Percentiles rank a stretch among this genome's conserved stretches.
These are phyloP conservation scores for Zymoseptoria brevis DNA, from an alignment of 2,329 filamentous ascomycete species.

Conservation along the genomic window DNA sequence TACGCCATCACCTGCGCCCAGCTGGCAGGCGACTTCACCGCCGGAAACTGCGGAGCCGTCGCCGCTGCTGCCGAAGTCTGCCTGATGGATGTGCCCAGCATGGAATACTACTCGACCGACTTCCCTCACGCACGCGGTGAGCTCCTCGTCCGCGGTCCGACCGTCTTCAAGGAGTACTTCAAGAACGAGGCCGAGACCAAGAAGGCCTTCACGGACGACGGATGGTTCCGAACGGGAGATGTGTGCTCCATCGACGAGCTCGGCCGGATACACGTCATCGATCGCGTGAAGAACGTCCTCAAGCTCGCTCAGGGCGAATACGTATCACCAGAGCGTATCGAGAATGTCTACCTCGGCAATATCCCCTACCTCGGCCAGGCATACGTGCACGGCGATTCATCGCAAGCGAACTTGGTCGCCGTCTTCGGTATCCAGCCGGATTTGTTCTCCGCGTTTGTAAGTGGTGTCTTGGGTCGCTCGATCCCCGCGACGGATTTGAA, in stretches of 20 bases:
- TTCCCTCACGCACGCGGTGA: conserved; percentile 87
- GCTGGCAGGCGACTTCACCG: conserved; percentile 58
- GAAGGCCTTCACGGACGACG: conserved; percentile 74
- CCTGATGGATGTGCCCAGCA: conserved; percentile 79
- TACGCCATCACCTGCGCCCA: conserved; percentile 73
- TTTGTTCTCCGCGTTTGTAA: conserved; percentile 71
- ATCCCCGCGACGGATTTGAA: conserved; percentile 58
- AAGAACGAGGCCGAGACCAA: conserved; percentile 81
- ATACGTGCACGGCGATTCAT: conserved; percentile 84
- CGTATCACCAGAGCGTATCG: conserved; percentile 91
- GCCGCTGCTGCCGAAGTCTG: conserved; percentile 64
- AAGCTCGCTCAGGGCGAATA: conserved; percentile 98
- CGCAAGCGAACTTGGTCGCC: conserved; percentile 72
- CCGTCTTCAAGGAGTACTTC: conserved; percentile 79
- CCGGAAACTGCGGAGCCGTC: conserved; percentile 75
- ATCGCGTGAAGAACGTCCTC: conserved; percentile 98
- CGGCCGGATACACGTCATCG: conserved; percentile 86
- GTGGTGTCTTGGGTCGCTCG: conserved; percentile 59
- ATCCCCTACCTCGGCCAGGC: conserved; percentile 68
- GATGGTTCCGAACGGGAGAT: conserved; percentile 96
- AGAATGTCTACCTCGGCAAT: conserved; percentile 85
- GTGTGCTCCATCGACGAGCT: conserved; percentile 76
- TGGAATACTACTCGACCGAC: conserved; percentile 85
- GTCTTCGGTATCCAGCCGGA: conserved; percentile 85
- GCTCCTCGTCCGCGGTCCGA: conserved; percentile 72